Conservation (phyloP, 2,329 filamentous ascomycete genomes). For the Ceratocystis variospora region DNA sequence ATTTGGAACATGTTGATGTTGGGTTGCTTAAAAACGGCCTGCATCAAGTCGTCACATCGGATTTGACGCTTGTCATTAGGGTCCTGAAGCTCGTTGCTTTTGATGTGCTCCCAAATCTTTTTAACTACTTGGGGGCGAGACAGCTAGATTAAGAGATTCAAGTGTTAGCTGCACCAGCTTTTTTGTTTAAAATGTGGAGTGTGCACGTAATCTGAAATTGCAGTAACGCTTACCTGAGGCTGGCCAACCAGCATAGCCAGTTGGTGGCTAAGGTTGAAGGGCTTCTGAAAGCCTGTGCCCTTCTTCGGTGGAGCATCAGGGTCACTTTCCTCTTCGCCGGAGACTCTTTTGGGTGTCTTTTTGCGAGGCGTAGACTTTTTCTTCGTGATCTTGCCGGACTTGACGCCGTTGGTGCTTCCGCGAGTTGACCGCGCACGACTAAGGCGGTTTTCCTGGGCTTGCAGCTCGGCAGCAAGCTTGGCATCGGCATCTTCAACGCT, state of each 20-base stretch:
- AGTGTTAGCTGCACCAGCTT: neutral
- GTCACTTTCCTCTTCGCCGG: constrained; percentile 33
- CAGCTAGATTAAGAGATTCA: constrained; percentile 38
- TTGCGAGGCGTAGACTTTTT: constrained; percentile 57
- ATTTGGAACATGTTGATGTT: constrained; percentile 98
- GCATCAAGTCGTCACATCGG: constrained; percentile 79
- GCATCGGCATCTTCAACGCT: constrained; percentile 62
- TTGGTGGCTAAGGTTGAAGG: constrained; percentile 57
- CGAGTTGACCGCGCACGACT: constrained; percentile 58
- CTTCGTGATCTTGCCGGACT: constrained; percentile 51
- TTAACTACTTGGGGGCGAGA: constrained; percentile 94
- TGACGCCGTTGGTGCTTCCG: constrained; percentile 50
- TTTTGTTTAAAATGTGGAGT: neutral
- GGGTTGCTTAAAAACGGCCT: constrained; percentile 79
- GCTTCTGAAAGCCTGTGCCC: constrained; percentile 86
- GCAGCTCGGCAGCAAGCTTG: constrained; percentile 69
- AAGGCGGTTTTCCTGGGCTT: constrained; percentile 76
- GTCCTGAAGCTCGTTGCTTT: constrained; percentile 74
- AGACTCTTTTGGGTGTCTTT: constrained; percentile 56
- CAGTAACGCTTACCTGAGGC: constrained; percentile 38
- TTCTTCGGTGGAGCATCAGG: constrained; percentile 60
- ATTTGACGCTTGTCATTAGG: constrained; percentile 87
- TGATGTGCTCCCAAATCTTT: constrained; percentile 92
- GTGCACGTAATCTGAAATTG: constrained; percentile 16
- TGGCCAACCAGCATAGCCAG: constrained; percentile 59